phyloP scores from a whole-genome alignment of 345 rosid species.

The Draba incana region DNA sequence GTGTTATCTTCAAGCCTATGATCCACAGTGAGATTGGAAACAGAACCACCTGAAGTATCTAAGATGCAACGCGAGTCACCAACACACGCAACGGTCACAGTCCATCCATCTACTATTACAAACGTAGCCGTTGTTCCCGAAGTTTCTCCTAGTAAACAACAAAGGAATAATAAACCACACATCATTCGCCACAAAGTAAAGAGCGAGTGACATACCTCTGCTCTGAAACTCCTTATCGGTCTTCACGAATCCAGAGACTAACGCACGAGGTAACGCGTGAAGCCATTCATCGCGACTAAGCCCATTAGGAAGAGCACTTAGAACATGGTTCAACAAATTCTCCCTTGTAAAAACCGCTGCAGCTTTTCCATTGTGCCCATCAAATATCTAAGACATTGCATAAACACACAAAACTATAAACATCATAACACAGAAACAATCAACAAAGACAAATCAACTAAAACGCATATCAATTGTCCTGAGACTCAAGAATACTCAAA shows the following conservation, averaged over 20 bases:
- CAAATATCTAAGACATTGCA: slow-evolving; percentile 64
- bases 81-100: slow-evolving; percentile 90
- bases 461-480: background rate
- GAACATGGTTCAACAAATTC: slow-evolving; percentile 65
- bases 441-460: background rate
- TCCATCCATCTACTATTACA: slow-evolving; percentile 92
- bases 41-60: slow-evolving; percentile 70
- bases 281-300: slow-evolving; percentile 87
- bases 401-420: slow-evolving; percentile 37
- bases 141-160: slow-evolving; percentile 62
- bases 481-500: slow-evolving; percentile 12
- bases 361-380: slow-evolving; percentile 93
- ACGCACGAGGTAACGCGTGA: slow-evolving; percentile 83
- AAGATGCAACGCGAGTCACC: slow-evolving; percentile 93
- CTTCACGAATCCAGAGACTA: slow-evolving; percentile 92
- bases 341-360: slow-evolving; percentile 85
- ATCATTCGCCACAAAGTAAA: background rate
- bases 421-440: slow-evolving; percentile 8
- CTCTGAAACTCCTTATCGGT: slow-evolving; percentile 94
- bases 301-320: slow-evolving; percentile 73
- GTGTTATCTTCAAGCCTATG: slow-evolving; percentile 86
- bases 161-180: slow-evolving; percentile 26
- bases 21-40: slow-evolving; percentile 82
- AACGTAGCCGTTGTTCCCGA: slow-evolving; percentile 95
- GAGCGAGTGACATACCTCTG: slow-evolving; percentile 48